Evolutionary conservation across 2,329 filamentous ascomycete species (phyloP), one percentile per base, ranked within the genome.

Genomic region (Aureobasidium sp.): DNA sequence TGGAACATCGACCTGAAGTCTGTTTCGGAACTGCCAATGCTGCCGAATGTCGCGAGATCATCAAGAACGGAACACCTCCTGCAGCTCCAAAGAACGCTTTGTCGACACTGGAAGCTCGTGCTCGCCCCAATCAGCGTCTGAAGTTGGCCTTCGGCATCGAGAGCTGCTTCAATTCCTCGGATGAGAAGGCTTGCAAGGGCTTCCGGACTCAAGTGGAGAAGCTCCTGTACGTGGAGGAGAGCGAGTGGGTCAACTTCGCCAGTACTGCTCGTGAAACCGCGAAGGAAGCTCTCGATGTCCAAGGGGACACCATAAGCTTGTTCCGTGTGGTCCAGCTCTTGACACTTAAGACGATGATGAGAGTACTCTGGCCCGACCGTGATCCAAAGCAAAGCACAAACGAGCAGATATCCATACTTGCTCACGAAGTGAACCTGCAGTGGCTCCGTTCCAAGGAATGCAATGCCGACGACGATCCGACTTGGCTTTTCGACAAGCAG

Each of bases 121-220:
- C 69, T 21, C 67, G 77, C 0, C 72, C 78, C 1, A 82, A 82
- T 63, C 15, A 65, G 13, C 70, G 75, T 3, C 70, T 81, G 0
- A 62, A 70, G 1, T 44, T 50, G 3, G 73, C 73, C 0, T 82
- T 81, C 63, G 73, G 72, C 0, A 77, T 82, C 42, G 63, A 75
- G 13, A 82, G 81, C 60, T 74, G 75, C 0, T 80, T 82, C 47
- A 81, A 78, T 0, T 77, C 75, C 0, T 52, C 39, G 3, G 69
- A 76, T 5, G 32, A 39, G 1, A 3, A 45, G 0, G 63, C 67
- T 1, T 71, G 74, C 48, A 63, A 63, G 2, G 7, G 62, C 0
- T 80, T 80, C 60, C 66, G 74, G 3, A 55, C 15, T 1, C 15
- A 29, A 3, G 71, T 73, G 1, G 65, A 59, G 15, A 39, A 59